Evolutionary conservation across 2,329 filamentous ascomycete genomes (phyloP).

Genomic region (Pezicula neosporulosa): DNA sequence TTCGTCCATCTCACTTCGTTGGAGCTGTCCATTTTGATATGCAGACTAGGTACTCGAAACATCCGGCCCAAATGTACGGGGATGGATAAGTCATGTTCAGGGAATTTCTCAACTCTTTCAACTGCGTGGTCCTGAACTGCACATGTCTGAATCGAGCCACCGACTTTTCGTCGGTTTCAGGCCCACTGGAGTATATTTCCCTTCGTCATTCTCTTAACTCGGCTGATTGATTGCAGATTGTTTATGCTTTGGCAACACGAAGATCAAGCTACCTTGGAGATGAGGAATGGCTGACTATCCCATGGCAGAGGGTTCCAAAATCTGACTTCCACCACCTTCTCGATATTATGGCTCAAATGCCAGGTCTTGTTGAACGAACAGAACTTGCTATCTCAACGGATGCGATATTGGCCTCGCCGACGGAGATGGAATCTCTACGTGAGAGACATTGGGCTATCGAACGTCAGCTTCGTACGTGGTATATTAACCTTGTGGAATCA

Average conservation of each 20-base stretch:
- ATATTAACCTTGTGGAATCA: conserved; percentile 6
- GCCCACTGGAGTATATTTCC: conserved; percentile 8
- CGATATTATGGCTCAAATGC: conserved; percentile 10
- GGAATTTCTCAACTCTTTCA: conserved; percentile 6
- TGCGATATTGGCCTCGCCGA: conserved; percentile 4
- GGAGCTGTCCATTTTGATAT: conserved; percentile 7
- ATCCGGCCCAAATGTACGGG: conserved; percentile 5
- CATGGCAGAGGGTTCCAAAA: conserved; percentile 9
- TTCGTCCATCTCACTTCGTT: conserved; percentile 2
- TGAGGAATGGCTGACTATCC: conserved; percentile 9
- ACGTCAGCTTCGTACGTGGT: conserved; percentile 7
- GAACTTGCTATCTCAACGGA: conserved; percentile 12
- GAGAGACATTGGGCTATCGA: conserved; percentile 8
- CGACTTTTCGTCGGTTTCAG: conserved; percentile 9
- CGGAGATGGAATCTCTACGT: conserved; percentile 7
- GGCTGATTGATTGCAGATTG: conserved; percentile 8
- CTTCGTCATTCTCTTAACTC: conserved; percentile 5
- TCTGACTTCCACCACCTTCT: conserved; percentile 11
- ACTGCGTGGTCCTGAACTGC: conserved; percentile 8
- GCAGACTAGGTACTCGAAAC: conserved; percentile 8
- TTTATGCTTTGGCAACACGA: conserved; percentile 9
- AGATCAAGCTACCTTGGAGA: conserved; percentile 8
- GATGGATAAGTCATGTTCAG: conserved; percentile 8
- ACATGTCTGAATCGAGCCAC: conserved; percentile 7
- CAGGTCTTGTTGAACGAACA: conserved; percentile 7